Conservation (phyloP, 2,329 filamentous ascomycete genomes). For the Hypoxylon sp. region DNA sequence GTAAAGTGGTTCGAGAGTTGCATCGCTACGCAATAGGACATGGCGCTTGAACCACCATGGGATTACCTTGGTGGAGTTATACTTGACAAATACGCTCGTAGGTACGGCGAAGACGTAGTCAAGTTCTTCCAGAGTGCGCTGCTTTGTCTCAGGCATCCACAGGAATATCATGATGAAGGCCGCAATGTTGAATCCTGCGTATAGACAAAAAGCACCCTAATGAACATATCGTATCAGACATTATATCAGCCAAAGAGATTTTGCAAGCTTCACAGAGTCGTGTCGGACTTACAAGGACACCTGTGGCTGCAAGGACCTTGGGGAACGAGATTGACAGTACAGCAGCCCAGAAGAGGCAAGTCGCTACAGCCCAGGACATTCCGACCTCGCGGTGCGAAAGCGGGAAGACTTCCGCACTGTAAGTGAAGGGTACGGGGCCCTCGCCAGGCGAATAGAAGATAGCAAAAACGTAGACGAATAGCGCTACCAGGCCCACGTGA, state of each 20-base stretch:
- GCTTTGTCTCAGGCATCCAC: conserved; percentile 59
- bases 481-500: conserved; percentile 68
- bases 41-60: conserved; percentile 44
- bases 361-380: conserved; percentile 69
- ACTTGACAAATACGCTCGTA: conserved; percentile 40
- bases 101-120: conserved; percentile 44
- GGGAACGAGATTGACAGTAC: conserved; percentile 64
- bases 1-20: conserved; percentile 35
- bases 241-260: background rate
- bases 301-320: conserved; percentile 58
- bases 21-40: conserved; percentile 27
- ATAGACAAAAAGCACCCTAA: conserved; percentile 62
- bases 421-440: conserved; percentile 71
- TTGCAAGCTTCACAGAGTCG: background rate
- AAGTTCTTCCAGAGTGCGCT: conserved; percentile 45
- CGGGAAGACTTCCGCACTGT: conserved; percentile 75
- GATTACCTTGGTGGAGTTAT: conserved; percentile 38
- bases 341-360: conserved; percentile 48
- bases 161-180: conserved; percentile 60
- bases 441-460: conserved; percentile 56
- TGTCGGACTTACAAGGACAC: conserved; percentile 51
- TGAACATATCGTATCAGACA: conserved; percentile 20
- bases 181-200: conserved; percentile 62
- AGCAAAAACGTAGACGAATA: conserved; percentile 76
- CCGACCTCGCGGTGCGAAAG: conserved; percentile 72